These are phyloP conservation scores for Byssothecium circinans DNA, from an alignment of 2,329 filamentous ascomycete genomes.

Conservation along the genomic window DNA sequence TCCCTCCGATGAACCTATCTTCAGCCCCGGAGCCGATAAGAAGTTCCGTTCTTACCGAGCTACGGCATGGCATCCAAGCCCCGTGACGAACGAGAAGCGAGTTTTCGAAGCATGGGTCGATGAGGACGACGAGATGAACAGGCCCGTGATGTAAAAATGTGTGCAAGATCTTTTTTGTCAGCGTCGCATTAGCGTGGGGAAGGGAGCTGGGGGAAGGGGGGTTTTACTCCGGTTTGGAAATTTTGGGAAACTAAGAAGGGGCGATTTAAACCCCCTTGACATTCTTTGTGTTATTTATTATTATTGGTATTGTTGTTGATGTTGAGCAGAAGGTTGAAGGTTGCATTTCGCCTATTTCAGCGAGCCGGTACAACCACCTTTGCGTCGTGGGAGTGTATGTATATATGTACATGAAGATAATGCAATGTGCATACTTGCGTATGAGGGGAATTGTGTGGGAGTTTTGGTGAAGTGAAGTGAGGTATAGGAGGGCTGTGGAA, in stretches of 20 bases:
- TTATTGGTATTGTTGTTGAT: no score
- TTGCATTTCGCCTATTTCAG: no score
- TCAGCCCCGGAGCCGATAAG: slow-evolving; percentile 32
- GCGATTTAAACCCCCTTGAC: no score
- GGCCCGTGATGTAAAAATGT: slow-evolving; percentile 32
- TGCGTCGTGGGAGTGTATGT: no score
- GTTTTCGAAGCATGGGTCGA: slow-evolving; percentile 32
- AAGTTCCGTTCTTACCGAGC: slow-evolving; percentile 26
- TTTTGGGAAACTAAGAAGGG: neutral
- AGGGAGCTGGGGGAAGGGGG: no score
- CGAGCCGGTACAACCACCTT: no score
- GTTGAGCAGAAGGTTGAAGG: no score
- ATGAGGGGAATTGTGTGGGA: neutral
- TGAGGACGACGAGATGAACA: slow-evolving; percentile 37
- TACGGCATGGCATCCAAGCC: slow-evolving; percentile 17
- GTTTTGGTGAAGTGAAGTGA: neutral
- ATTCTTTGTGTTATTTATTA: no score
- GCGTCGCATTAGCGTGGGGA: no score
- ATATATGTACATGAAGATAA: no score
- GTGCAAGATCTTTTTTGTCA: no score
- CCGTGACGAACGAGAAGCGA: slow-evolving; percentile 14
- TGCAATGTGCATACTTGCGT: neutral
- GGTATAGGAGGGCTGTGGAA: neutral
- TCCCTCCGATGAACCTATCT: slow-evolving; percentile 7
- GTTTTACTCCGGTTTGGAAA: no score